A percentile compares a stretch with the other conserved stretches of the same genome.
Conservation (phyloP, 495 filamentous ascomycete species). For the Podospora sp. region DNA sequence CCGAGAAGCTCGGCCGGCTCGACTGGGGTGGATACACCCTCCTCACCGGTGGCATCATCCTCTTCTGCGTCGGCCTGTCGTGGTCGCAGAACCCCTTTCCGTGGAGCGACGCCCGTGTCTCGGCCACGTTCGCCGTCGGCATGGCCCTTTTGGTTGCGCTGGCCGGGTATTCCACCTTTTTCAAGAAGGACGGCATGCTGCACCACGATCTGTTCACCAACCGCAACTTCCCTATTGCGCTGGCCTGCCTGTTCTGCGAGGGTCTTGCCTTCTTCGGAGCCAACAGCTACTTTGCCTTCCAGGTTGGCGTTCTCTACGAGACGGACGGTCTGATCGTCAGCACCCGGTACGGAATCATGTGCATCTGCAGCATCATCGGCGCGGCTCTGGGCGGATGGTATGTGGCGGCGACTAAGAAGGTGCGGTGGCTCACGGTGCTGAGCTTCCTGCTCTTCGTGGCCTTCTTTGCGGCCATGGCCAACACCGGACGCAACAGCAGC, state of each 20-base stretch:
- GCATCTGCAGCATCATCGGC: slow-evolving; percentile 27
- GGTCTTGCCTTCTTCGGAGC: slow-evolving; percentile 41
- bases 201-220: slow-evolving; percentile 39
- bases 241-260: slow-evolving; percentile 37
- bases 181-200: slow-evolving; percentile 43
- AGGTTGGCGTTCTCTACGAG: slow-evolving; percentile 37
- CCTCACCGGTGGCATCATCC: slow-evolving; percentile 30
- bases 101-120: slow-evolving; percentile 36
- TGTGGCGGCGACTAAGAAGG: slow-evolving; percentile 31
- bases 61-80: slow-evolving; percentile 40
- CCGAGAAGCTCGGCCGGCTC: slow-evolving; percentile 35
- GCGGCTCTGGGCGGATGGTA: slow-evolving; percentile 27
- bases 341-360: slow-evolving; percentile 33
- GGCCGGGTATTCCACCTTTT: slow-evolving; percentile 33
- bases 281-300: slow-evolving; percentile 43
- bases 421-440: slow-evolving; percentile 29
- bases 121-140: slow-evolving; percentile 37
- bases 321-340: slow-evolving; percentile 29
- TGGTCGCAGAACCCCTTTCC: slow-evolving; percentile 39
- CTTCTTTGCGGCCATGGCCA: slow-evolving; percentile 39
- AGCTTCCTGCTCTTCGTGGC: slow-evolving; percentile 32
- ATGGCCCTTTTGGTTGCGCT: slow-evolving; percentile 26
- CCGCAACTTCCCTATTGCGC: slow-evolving; percentile 38
- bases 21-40: slow-evolving; percentile 42
- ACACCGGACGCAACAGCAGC: slow-evolving; percentile 13